phyloP scores from a whole-genome alignment of 176 grass and related monocot species.

The Triticum dicoccoides region DNA sequence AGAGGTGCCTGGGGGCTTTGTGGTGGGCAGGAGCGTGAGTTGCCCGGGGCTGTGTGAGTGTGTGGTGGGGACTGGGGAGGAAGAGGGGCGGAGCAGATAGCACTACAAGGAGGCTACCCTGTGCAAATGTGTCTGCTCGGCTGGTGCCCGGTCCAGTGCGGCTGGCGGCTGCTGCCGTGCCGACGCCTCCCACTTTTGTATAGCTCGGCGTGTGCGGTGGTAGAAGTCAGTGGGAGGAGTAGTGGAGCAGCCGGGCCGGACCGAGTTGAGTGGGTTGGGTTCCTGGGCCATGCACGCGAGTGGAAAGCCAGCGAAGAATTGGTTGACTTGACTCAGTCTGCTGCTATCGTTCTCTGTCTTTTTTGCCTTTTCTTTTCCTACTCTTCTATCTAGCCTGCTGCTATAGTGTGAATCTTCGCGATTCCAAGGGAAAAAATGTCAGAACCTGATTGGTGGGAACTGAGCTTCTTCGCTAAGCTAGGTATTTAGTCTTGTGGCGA shows the following conservation, averaged over 20 bases:
- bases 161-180: no score
- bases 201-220: background rate
- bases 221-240: background rate
- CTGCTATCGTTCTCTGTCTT: background rate
- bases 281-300: slow-evolving; percentile 20
- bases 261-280: slow-evolving; percentile 10
- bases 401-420: background rate
- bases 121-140: no score
- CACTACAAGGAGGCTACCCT: no score
- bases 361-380: background rate
- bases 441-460: background rate
- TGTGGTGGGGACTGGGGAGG: no score
- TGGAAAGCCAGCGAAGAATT: background rate
- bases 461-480: background rate
- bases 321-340: background rate
- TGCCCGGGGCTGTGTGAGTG: no score
- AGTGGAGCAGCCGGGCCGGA: slow-evolving; percentile 19
- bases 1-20: no score
- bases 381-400: background rate
- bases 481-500: background rate
- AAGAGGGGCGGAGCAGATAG: no score
- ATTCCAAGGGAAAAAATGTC: background rate
- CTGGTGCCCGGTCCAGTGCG: no score
- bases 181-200: slow-evolving; percentile 9
- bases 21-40: no score